phyloP scores from a whole-genome alignment of 2,329 filamentous ascomycete species.

The Orbilia javanica region DNA sequence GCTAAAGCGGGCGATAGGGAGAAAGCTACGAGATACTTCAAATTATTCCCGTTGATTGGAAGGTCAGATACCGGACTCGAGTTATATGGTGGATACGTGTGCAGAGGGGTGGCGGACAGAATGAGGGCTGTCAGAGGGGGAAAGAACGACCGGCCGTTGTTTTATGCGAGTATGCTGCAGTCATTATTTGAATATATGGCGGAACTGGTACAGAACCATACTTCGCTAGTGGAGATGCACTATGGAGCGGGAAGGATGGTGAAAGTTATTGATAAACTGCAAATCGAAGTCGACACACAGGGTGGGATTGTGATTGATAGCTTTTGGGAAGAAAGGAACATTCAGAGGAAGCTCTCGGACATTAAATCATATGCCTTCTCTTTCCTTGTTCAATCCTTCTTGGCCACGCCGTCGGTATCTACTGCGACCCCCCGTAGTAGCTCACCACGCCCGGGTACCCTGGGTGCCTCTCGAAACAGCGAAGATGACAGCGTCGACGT shows the following conservation, averaged over 20 bases:
- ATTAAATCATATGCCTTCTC: conserved; percentile 98
- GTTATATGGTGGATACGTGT: conserved; percentile 95
- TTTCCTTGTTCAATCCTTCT: conserved; percentile 93
- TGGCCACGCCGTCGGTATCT: conserved; percentile 74
- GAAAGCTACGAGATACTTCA: conserved; percentile 96
- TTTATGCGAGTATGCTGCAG: conserved; percentile 90
- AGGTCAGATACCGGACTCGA: conserved; percentile 89
- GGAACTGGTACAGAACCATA: conserved; percentile 95
- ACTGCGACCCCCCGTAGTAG: conserved; percentile 76
- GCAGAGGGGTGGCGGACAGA: conserved; percentile 87
- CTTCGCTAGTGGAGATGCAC: conserved; percentile 89
- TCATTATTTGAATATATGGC: conserved; percentile 97
- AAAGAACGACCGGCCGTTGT: conserved; percentile 79
- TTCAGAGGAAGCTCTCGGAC: conserved; percentile 89
- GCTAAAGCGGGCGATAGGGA: conserved; percentile 86
- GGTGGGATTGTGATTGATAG: conserved; percentile 95
- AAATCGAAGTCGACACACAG: conserved; percentile 95
- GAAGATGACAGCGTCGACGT: conserved; percentile 96
- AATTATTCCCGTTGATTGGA: conserved; percentile 93
- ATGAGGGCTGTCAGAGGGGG: conserved; percentile 72
- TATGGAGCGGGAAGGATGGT: conserved; percentile 95
- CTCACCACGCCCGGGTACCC: conserved; percentile 77
- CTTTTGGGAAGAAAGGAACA: conserved; percentile 88
- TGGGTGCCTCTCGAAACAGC: conserved; percentile 71
- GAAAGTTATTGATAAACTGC: conserved; percentile 89